A percentile compares a stretch with the other conserved stretches of the same genome.
phyloP scores from a whole-genome alignment of 1,139 yeast species.

The Kodamaea sp. region DNA sequence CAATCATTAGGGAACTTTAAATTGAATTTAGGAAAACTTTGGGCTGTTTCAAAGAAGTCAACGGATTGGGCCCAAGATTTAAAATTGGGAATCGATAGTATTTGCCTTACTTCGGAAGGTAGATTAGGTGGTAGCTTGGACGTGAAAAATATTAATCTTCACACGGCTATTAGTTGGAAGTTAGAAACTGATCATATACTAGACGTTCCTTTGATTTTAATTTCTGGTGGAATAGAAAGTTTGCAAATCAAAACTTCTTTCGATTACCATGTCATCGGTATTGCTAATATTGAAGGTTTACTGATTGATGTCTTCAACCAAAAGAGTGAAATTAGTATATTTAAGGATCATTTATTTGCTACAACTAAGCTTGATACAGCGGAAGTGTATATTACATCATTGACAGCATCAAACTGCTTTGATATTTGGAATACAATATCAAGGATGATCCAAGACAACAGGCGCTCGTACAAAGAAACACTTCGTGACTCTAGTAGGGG shows the following conservation, averaged over 20 bases:
- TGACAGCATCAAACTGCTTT: slow-evolving; percentile 76
- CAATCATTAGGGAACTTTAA: slow-evolving; percentile 71
- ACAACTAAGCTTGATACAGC: slow-evolving; percentile 53
- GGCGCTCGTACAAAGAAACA: slow-evolving; percentile 70
- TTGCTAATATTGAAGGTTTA: slow-evolving; percentile 50
- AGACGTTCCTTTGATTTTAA: slow-evolving; percentile 65
- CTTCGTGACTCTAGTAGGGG: slow-evolving; percentile 48
- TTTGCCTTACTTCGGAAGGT: slow-evolving; percentile 62
- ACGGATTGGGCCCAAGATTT: slow-evolving; percentile 72
- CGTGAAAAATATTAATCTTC: slow-evolving; percentile 48
- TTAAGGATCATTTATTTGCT: slow-evolving; percentile 63
- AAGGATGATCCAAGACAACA: slow-evolving; percentile 71
- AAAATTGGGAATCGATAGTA: slow-evolving; percentile 53
- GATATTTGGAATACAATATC: slow-evolving; percentile 72
- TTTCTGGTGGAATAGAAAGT: slow-evolving; percentile 54
- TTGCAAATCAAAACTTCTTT: slow-evolving; percentile 63
- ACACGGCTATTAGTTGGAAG: slow-evolving; percentile 73
- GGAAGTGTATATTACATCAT: slow-evolving; percentile 68
- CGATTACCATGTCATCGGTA: slow-evolving; percentile 80
- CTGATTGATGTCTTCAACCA: slow-evolving; percentile 67
- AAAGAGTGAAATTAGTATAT: slow-evolving; percentile 42
- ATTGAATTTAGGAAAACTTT: slow-evolving; percentile 53
- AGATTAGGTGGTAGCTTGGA: slow-evolving; percentile 71
- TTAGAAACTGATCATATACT: slow-evolving; percentile 36
- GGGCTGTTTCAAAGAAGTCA: slow-evolving; percentile 69